A percentile compares a stretch with the other conserved stretches of the same genome.
Conservation (phyloP, 106 monocot genomes). For the Iris macrosiphon region DNA sequence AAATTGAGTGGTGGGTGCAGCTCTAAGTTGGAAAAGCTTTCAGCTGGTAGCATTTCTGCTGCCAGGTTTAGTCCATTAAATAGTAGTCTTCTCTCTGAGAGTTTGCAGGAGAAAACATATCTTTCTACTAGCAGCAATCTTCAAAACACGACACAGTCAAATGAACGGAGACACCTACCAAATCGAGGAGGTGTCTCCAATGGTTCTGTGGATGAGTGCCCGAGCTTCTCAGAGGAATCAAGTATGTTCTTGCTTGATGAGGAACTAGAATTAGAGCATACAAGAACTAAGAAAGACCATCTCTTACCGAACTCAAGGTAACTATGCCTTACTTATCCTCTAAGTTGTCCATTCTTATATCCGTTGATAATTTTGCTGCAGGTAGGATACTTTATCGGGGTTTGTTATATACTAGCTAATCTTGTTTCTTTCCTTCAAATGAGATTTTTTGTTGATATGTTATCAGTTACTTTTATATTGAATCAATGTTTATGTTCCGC, state of each 20-base stretch:
- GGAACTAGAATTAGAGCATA: conserved; percentile 69
- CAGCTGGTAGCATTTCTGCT: conserved; percentile 7
- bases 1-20: conserved; percentile 7
- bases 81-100: conserved; percentile 9
- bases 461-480: no score
- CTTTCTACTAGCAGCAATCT: conserved; percentile 1
- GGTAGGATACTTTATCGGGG: no score
- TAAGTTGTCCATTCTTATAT: no score
- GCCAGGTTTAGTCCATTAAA: background rate
- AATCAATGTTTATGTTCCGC: no score
- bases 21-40: conserved; percentile 2
- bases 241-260: conserved; percentile 95
- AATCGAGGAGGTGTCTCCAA: conserved; percentile 19
- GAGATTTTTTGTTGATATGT: no score
- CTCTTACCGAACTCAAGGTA: conserved; percentile 45
- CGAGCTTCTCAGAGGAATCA: conserved; percentile 37
- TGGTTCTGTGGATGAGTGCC: conserved; percentile 22
- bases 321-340: no score
- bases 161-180: conserved; percentile 5
- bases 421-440: no score
- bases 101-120: conserved; percentile 3
- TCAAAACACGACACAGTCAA: conserved; percentile 9
- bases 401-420: no score
- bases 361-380: no score
- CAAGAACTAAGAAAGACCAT: conserved; percentile 20